Evolutionary conservation across 768 basidiomycete species (phyloP).

Genomic region (Pholiota microspora): DNA sequence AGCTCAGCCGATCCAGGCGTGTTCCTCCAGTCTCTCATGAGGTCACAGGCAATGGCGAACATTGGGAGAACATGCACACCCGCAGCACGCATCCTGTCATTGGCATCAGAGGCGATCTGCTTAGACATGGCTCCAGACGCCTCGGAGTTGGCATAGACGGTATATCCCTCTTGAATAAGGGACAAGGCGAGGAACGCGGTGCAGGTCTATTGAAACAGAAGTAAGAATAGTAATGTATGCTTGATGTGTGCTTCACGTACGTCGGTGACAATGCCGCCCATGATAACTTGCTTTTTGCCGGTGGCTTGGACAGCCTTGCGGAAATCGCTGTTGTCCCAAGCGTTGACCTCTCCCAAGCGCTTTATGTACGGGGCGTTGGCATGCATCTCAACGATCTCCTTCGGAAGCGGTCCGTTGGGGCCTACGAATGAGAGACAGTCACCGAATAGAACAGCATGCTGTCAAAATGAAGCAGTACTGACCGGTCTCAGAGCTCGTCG

Average conservation of each 20-base stretch:
- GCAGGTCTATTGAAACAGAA: too few species aligned
- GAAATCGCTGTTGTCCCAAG: slow-evolving; percentile 52
- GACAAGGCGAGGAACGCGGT: too few species aligned
- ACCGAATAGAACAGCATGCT: neutral
- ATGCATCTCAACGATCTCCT: slow-evolving; percentile 44
- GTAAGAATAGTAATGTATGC: too few species aligned
- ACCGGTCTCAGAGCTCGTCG: slow-evolving; percentile 45
- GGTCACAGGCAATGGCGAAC: too few species aligned
- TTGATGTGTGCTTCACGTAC: too few species aligned
- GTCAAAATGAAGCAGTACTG: too few species aligned
- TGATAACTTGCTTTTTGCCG: slow-evolving; percentile 48
- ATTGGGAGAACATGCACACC: too few species aligned
- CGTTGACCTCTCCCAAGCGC: slow-evolving; percentile 47
- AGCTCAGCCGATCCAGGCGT: slow-evolving; percentile 40
- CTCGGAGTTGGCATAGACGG: too few species aligned
- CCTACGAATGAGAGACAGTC: slow-evolving; percentile 24
- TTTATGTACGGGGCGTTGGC: slow-evolving; percentile 43
- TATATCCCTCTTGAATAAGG: slow-evolving; percentile 42
- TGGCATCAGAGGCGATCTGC: slow-evolving; percentile 41
- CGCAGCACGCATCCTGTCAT: slow-evolving; percentile 49
- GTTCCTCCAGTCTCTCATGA: slow-evolving; percentile 52
- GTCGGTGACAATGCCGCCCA: slow-evolving; percentile 51
- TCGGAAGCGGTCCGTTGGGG: slow-evolving; percentile 46
- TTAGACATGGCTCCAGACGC: too few species aligned
- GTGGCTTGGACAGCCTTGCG: too few species aligned